These are phyloP conservation scores for Aspergillus pseudonomiae DNA, from an alignment of 2,329 filamentous ascomycete genomes.

Conservation along the genomic window DNA sequence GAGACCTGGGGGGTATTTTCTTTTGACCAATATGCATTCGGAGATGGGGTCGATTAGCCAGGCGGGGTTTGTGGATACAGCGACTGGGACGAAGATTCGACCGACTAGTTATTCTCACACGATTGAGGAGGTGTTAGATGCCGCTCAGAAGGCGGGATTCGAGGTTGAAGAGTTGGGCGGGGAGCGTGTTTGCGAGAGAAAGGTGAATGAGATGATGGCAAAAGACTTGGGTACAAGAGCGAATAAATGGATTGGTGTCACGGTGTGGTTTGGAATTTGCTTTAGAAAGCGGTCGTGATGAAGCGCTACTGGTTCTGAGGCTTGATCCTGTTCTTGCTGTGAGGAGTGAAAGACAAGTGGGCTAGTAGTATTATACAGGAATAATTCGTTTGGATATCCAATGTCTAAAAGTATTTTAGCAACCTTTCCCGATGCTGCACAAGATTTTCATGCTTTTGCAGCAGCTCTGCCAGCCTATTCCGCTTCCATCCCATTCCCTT, in stretches of 20 bases:
- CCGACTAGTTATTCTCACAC: constrained; percentile 62
- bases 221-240: constrained; percentile 62
- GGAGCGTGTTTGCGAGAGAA: constrained; percentile 45
- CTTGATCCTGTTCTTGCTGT: not conserved
- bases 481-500: constrained; percentile 66
- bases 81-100: constrained; percentile 59
- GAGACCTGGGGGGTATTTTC: constrained; percentile 50
- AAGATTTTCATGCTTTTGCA: constrained; percentile 64
- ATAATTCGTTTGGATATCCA: not conserved
- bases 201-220: constrained; percentile 58
- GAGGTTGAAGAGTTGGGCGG: constrained; percentile 40
- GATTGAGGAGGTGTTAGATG: constrained; percentile 54
- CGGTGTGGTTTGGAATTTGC: constrained; percentile 57
- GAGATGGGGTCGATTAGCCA: constrained; percentile 64
- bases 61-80: constrained; percentile 63
- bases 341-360: not conserved
- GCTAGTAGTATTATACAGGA: constrained; percentile 20
- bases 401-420: constrained; percentile 52
- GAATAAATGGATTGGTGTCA: constrained; percentile 64
- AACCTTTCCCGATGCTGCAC: constrained; percentile 66
- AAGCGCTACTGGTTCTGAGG: constrained; percentile 11
- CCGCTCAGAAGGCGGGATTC: constrained; percentile 52
- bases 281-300: constrained; percentile 40
- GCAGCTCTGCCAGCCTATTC: constrained; percentile 58
- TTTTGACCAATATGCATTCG: constrained; percentile 70